Percentiles rank a stretch among this genome's conserved stretches.
These are phyloP conservation scores for Colletotrichum truncatum DNA, from an alignment of 2,329 filamentous ascomycete genomes.

Conservation along the genomic window DNA sequence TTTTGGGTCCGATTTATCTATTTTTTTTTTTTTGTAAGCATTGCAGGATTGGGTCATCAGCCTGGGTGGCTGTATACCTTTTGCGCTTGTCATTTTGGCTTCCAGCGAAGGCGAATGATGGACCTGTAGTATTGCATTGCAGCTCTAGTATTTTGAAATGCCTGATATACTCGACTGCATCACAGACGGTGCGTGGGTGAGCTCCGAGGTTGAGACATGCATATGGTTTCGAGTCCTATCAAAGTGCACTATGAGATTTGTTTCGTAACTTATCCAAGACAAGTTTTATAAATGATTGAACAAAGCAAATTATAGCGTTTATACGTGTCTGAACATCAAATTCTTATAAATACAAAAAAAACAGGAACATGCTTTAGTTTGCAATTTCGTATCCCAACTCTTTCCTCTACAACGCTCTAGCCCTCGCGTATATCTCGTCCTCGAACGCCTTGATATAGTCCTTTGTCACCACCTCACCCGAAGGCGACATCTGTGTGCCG, in stretches of 20 bases:
- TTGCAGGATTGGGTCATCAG: not conserved
- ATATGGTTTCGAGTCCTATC: too few species aligned
- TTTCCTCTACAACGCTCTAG: not conserved
- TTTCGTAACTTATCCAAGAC: too few species aligned
- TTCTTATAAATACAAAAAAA: too few species aligned
- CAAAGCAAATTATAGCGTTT: too few species aligned
- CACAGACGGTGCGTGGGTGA: too few species aligned
- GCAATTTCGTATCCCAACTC: too few species aligned
- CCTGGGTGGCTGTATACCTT: conserved; percentile 1
- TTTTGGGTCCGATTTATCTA: not conserved
- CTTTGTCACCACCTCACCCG: conserved; percentile 46
- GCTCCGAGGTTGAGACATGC: too few species aligned
- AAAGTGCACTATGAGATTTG: too few species aligned
- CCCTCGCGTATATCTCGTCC: conserved; percentile 46
- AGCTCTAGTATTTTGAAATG: not conserved
- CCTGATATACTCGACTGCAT: too few species aligned
- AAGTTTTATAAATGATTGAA: too few species aligned
- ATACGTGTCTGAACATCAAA: too few species aligned
- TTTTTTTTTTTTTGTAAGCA: conserved; percentile 5
- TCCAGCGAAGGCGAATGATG: conserved; percentile 25
- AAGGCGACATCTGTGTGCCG: conserved; percentile 50
- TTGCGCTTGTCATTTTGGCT: not conserved
- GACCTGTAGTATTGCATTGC: not conserved
- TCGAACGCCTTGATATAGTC: conserved; percentile 46
- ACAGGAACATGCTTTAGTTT: too few species aligned